These are phyloP conservation scores for Austroboletus niveus DNA, from an alignment of 1,284 basidiomycete genomes.

Conservation along the genomic window DNA sequence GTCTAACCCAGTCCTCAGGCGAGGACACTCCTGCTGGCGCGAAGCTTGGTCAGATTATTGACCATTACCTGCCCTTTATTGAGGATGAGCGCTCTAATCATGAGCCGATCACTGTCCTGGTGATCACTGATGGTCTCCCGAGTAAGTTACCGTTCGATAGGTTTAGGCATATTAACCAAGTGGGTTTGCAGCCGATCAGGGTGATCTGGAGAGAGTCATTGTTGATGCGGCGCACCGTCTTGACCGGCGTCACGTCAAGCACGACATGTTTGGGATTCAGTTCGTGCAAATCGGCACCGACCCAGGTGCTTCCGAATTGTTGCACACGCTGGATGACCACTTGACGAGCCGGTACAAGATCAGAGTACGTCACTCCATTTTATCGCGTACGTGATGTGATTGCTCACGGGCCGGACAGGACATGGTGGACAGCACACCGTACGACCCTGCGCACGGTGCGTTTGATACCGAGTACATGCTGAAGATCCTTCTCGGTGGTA, in stretches of 20 bases:
- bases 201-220: slow-evolving; percentile 46
- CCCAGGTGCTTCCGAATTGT: slow-evolving; percentile 40
- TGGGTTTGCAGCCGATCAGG: slow-evolving; percentile 41
- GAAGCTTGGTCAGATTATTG: slow-evolving; percentile 39
- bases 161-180: background rate
- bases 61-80: slow-evolving; percentile 39
- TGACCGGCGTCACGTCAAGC: slow-evolving; percentile 37
- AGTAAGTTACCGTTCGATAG: slow-evolving; percentile 31
- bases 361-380: slow-evolving; percentile 30
- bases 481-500: slow-evolving; percentile 44
- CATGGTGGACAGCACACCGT: slow-evolving; percentile 47
- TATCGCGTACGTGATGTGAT: background rate
- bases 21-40: slow-evolving; percentile 44
- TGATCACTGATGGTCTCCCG: slow-evolving; percentile 51
- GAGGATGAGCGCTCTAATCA: slow-evolving; percentile 32
- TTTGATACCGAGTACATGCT: slow-evolving; percentile 40
- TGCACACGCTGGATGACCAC: slow-evolving; percentile 46
- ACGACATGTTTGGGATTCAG: slow-evolving; percentile 45
- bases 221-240: slow-evolving; percentile 47
- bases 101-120: slow-evolving; percentile 44
- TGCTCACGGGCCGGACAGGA: slow-evolving; percentile 33
- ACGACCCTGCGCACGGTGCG: slow-evolving; percentile 29
- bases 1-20: slow-evolving; percentile 23
- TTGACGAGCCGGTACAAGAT: slow-evolving; percentile 37
- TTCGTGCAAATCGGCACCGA: slow-evolving; percentile 55